A percentile compares a stretch with the other conserved stretches of the same genome.
Conservation (phyloP, 805 yeast species). For the Suhomyces canberraensis region DNA sequence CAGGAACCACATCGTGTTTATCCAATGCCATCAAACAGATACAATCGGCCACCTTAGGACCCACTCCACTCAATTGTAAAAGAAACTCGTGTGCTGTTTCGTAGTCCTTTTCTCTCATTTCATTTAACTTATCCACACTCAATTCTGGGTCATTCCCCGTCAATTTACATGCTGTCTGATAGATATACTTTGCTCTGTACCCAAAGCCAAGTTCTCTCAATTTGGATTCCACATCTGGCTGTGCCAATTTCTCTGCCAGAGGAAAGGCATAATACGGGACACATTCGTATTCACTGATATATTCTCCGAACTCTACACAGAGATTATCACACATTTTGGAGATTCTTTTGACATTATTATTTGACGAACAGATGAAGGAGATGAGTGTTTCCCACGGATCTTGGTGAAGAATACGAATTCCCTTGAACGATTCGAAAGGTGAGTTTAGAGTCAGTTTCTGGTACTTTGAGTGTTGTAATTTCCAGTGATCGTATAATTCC, state of each 20-base stretch:
- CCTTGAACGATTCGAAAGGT: conserved; percentile 46
- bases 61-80: conserved; percentile 77
- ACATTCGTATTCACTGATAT: conserved; percentile 52
- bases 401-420: conserved; percentile 82
- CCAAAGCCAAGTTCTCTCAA: conserved; percentile 71
- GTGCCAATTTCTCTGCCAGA: conserved; percentile 46
- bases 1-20: conserved; percentile 84
- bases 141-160: conserved; percentile 36
- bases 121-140: conserved; percentile 33
- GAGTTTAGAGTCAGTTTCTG: conserved; percentile 11
- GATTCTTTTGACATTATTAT: conserved; percentile 90
- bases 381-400: conserved; percentile 96
- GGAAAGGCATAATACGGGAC: conserved; percentile 73
- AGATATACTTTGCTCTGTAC: conserved; percentile 85
- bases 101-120: conserved; percentile 46
- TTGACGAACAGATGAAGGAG: conserved; percentile 92
- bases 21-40: conserved; percentile 89
- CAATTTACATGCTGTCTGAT: conserved; percentile 66
- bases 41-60: conserved; percentile 98
- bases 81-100: conserved; percentile 56
- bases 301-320: conserved; percentile 65
- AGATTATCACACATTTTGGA: conserved; percentile 87
- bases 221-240: conserved; percentile 35
- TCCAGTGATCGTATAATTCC: conserved; percentile 62
- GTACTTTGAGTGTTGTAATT: conserved; percentile 40